phyloP scores from a whole-genome alignment of 441 rosid species.

The Adansonia gregorii region DNA sequence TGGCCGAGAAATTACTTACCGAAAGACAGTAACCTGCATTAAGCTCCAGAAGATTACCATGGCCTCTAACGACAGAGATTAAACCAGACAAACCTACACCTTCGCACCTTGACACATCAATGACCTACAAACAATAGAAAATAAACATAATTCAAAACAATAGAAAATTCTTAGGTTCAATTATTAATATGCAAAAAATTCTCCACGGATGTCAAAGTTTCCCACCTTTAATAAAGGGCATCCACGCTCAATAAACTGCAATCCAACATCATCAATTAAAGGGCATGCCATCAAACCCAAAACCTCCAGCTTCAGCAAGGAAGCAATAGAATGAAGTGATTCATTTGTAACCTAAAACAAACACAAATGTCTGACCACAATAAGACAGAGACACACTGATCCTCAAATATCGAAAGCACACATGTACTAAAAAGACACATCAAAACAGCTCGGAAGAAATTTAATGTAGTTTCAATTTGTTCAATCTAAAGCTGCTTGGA shows the following conservation, averaged over 20 bases:
- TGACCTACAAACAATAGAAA: slow-evolving; percentile 44
- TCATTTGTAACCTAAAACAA: slow-evolving; percentile 70
- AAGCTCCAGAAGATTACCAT: slow-evolving; percentile 56
- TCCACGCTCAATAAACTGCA: slow-evolving; percentile 60
- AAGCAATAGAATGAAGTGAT: slow-evolving; percentile 65
- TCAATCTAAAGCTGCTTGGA: background rate
- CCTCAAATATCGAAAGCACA: background rate
- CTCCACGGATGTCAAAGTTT: slow-evolving; percentile 9
- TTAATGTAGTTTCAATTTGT: background rate
- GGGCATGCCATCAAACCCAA: slow-evolving; percentile 65
- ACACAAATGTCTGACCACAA: slow-evolving; percentile 13
- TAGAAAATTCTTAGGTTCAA: background rate
- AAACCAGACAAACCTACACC: slow-evolving; percentile 59
- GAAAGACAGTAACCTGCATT: slow-evolving; percentile 64
- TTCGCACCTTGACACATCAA: slow-evolving; percentile 82
- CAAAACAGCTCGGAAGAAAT: slow-evolving; percentile 1
- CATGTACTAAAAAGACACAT: background rate
- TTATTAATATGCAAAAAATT: slow-evolving; percentile 3
- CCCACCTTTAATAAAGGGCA: slow-evolving; percentile 72
- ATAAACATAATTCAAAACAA: background rate
- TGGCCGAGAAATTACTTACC: slow-evolving; percentile 49
- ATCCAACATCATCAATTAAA: slow-evolving; percentile 67
- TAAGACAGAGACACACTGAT: background rate
- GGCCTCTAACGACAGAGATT: slow-evolving; percentile 58
- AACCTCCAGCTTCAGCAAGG: slow-evolving; percentile 62